phyloP scores from a whole-genome alignment of 345 rosid genomes.

The Arabidopsis arenosa region DNA sequence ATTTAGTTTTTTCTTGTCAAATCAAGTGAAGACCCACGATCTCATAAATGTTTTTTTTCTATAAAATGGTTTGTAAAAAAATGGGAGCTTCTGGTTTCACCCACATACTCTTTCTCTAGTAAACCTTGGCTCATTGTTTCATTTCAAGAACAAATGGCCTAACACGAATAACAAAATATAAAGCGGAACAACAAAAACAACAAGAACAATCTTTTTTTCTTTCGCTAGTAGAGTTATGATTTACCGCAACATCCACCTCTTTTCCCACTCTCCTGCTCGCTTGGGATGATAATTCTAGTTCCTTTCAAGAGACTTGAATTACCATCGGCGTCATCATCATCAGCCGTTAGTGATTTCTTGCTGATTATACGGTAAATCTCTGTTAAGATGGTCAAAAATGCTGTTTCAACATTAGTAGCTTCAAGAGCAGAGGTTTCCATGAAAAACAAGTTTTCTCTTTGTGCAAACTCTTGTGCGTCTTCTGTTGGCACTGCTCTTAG shows the following conservation, averaged over 20 bases:
- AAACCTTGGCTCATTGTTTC: constrained; percentile 39
- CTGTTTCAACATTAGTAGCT: constrained; percentile 79
- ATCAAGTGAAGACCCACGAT: too few species aligned
- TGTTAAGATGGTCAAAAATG: constrained; percentile 68
- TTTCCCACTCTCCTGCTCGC: constrained; percentile 50
- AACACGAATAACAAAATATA: constrained; percentile 7
- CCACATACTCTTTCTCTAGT: constrained; percentile 20
- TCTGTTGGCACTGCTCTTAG: constrained; percentile 78
- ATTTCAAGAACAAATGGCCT: constrained; percentile 36
- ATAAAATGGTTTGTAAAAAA: neutral
- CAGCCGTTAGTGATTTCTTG: constrained; percentile 70
- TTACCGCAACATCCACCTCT: constrained; percentile 67
- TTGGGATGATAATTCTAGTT: constrained; percentile 69
- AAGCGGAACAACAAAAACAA: constrained; percentile 7
- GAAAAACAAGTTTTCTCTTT: constrained; percentile 80
- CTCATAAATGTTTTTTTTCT: too few species aligned
- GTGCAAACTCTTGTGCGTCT: constrained; percentile 86
- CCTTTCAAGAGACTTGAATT: constrained; percentile 67
- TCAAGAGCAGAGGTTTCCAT: constrained; percentile 91
- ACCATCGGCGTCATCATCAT: constrained; percentile 53
- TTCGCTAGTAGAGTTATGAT: constrained; percentile 25
- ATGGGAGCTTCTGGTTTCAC: neutral
- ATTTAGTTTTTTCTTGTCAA: too few species aligned
- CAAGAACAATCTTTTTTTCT: constrained; percentile 4
- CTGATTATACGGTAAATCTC: constrained; percentile 77